A percentile compares a stretch with the other conserved stretches of the same genome.
These are phyloP conservation scores for Pythium myriotylum DNA, from an alignment of 352 stramenopile genomes.

Conservation along the genomic window DNA sequence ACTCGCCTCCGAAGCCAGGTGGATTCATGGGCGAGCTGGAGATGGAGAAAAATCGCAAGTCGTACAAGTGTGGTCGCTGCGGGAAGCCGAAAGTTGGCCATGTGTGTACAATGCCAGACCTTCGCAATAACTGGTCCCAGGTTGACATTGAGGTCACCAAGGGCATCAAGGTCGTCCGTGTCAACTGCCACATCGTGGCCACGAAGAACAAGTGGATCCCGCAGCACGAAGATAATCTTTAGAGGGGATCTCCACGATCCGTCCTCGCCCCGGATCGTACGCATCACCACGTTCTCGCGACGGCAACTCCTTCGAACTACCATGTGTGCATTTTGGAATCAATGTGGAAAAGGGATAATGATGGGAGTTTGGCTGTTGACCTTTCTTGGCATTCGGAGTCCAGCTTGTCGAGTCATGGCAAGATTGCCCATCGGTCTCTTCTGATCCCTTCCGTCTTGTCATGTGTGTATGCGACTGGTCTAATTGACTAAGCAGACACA, in stretches of 20 bases:
- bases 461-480: no score
- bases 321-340: slow-evolving; percentile 7
- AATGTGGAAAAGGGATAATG: neutral
- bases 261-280: neutral
- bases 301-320: no score
- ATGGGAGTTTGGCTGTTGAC: no score
- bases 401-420: no score
- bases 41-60: slow-evolving; percentile 64
- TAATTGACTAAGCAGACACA: neutral
- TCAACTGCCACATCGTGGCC: slow-evolving; percentile 74
- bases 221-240: slow-evolving; percentile 65
- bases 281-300: neutral
- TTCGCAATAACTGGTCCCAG: slow-evolving; percentile 87
- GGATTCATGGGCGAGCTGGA: slow-evolving; percentile 9
- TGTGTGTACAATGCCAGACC: slow-evolving; percentile 84
- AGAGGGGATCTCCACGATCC: neutral
- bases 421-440: no score
- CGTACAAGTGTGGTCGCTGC: slow-evolving; percentile 88
- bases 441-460: no score
- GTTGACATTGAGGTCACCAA: slow-evolving; percentile 78
- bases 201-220: slow-evolving; percentile 69
- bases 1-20: slow-evolving; percentile 28
- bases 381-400: no score
- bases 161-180: slow-evolving; percentile 68
- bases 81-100: slow-evolving; percentile 86